phyloP scores from a whole-genome alignment of 1,284 basidiomycete genomes.

The Singerocomus inundabilis region DNA sequence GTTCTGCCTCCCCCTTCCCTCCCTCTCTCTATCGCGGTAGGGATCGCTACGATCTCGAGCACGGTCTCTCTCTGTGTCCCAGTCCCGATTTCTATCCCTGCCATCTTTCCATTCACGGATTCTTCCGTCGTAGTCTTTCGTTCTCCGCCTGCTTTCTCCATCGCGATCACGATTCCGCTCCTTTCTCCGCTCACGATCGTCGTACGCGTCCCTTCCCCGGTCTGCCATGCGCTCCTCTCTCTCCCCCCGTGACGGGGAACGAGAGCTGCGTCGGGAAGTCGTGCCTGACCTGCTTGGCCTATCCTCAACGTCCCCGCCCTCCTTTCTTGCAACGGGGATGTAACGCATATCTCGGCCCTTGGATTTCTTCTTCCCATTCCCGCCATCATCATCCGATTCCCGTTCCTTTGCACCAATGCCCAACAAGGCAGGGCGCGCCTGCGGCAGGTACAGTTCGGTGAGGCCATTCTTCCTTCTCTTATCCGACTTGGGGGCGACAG shows the following conservation, averaged over 20 bases:
- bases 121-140: conserved; percentile 15
- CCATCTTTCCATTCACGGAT: conserved; percentile 23
- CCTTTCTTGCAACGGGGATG: conserved; percentile 70
- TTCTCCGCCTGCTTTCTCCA: conserved; percentile 12
- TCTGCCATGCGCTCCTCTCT: conserved; percentile 6
- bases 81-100: conserved; percentile 14
- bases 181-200: conserved; percentile 32
- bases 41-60: conserved; percentile 20
- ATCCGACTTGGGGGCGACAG: conserved; percentile 52
- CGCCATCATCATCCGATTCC: conserved; percentile 65
- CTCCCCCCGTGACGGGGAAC: conserved; percentile 30
- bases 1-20: conserved; percentile 10
- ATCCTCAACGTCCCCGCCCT: conserved; percentile 37
- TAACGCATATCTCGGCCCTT: conserved; percentile 61
- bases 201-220: conserved; percentile 11
- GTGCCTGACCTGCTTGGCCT: conserved; percentile 24
- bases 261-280: conserved; percentile 26
- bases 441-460: conserved; percentile 78
- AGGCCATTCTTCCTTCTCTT: conserved; percentile 54
- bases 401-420: conserved; percentile 91
- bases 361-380: conserved; percentile 47
- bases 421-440: conserved; percentile 76
- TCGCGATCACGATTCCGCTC: conserved; percentile 24
- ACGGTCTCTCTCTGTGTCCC: conserved; percentile 26
- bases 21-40: conserved; percentile 30